These are phyloP conservation scores for Mallotus repandus DNA, from an alignment of 441 rosid genomes.

Conservation along the genomic window DNA sequence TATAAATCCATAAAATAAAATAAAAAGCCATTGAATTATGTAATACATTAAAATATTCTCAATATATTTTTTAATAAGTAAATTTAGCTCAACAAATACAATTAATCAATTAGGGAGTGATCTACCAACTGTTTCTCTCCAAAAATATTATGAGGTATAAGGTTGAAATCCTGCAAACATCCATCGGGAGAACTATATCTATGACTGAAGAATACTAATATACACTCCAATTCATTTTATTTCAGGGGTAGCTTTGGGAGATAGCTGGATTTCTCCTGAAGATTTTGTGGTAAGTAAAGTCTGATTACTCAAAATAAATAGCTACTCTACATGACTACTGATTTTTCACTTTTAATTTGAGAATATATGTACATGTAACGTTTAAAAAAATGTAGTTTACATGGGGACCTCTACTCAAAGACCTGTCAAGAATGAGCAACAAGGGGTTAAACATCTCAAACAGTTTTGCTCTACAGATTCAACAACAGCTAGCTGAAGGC, in stretches of 20 bases:
- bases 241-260: constrained; percentile 50
- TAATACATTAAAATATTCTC: too few relatives aligned
- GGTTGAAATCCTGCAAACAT: too few relatives aligned
- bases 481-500: constrained; percentile 31
- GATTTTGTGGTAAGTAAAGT: constrained; percentile 27
- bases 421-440: constrained; percentile 37
- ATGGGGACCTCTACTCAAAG: constrained; percentile 51
- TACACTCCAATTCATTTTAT: neutral
- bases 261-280: constrained; percentile 42
- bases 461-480: constrained; percentile 36
- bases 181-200: too few relatives aligned
- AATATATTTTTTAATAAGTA: too few relatives aligned
- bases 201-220: too few relatives aligned
- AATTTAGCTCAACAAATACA: too few relatives aligned
- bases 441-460: constrained; percentile 31
- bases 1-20: too few relatives aligned
- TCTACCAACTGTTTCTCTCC: too few relatives aligned
- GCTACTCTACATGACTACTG: neutral
- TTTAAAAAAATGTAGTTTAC: constrained; percentile 27
- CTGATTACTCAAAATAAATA: neutral
- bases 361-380: neutral
- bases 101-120: too few relatives aligned
- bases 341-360: neutral
- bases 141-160: too few relatives aligned
- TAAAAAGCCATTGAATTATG: too few relatives aligned